Conservation (phyloP, 148 eudicot genomes). For the Amaranthus cruentus region DNA sequence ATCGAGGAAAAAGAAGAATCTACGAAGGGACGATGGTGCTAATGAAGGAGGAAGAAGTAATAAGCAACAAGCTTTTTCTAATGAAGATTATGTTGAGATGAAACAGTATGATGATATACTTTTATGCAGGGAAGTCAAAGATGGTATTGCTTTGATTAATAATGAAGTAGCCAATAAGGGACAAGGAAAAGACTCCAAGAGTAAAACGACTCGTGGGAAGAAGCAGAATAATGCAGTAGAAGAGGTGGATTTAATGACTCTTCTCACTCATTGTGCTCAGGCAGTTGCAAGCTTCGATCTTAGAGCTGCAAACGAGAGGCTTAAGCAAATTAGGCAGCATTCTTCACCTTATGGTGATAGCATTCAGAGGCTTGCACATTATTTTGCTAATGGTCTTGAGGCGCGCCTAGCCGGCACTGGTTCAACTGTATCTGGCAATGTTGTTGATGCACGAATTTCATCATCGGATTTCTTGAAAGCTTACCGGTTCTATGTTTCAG, state of each 20-base stretch:
- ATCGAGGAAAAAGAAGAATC: slow-evolving; percentile 43
- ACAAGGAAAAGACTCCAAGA: not conserved
- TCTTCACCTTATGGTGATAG: slow-evolving; percentile 27
- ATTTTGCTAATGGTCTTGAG: slow-evolving; percentile 31
- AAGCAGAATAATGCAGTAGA: slow-evolving; percentile 17
- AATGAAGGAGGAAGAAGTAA: slow-evolving; percentile 34
- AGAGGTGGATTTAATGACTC: slow-evolving; percentile 27
- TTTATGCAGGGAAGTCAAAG: slow-evolving; percentile 30
- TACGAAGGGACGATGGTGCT: slow-evolving; percentile 35
- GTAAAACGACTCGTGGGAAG: slow-evolving; percentile 8
- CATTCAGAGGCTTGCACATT: slow-evolving; percentile 27
- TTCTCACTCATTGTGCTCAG: slow-evolving; percentile 31
- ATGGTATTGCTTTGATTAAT: not conserved
- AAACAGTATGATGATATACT: slow-evolving; percentile 49
- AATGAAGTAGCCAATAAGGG: no score
- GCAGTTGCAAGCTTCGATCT: slow-evolving; percentile 26
- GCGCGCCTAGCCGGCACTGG: slow-evolving; percentile 34
- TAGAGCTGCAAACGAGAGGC: slow-evolving; percentile 18
- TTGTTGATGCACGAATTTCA: slow-evolving; percentile 2
- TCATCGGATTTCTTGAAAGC: slow-evolving; percentile 18
- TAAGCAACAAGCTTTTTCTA: slow-evolving; percentile 44
- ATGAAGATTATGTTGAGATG: slow-evolving; percentile 35
- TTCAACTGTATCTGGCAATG: slow-evolving; percentile 18
- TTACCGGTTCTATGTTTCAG: slow-evolving; percentile 23
- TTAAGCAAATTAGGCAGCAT: slow-evolving; percentile 32